Percentiles rank a stretch among this genome's conserved stretches.
Conservation (phyloP, 352 stramenopile genomes). For the Elongisporangium senticosum region DNA sequence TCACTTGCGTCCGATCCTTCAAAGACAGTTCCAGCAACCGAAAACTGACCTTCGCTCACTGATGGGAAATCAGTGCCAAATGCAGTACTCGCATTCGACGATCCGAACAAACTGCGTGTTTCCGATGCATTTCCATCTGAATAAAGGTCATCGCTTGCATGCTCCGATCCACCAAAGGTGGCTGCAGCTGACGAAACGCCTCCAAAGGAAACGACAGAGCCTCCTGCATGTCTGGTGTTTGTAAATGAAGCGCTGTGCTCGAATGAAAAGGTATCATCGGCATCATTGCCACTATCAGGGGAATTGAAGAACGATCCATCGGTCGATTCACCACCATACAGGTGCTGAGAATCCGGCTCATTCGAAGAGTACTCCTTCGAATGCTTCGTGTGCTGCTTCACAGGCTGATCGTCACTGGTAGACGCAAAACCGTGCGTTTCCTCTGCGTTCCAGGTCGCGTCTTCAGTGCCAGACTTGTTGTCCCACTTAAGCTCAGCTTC, state of each 20-base stretch:
- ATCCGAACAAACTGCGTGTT: slow-evolving; percentile 63
- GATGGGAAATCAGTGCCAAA: slow-evolving; percentile 73
- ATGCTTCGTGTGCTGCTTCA: not conserved
- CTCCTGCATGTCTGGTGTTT: not conserved
- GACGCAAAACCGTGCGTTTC: not conserved
- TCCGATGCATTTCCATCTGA: slow-evolving; percentile 66
- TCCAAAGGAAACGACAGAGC: slow-evolving; percentile 58
- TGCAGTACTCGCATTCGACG: slow-evolving; percentile 68
- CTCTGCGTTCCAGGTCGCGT: not conserved
- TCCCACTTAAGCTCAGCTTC: not conserved
- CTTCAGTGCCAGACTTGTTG: not conserved
- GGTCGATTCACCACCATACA: not conserved
- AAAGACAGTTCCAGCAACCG: slow-evolving; percentile 51
- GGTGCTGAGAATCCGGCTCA: not conserved
- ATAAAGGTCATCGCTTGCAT: slow-evolving; percentile 54
- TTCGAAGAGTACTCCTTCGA: not conserved
- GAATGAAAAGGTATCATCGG: slow-evolving; percentile 6
- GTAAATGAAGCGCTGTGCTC: slow-evolving; percentile 1
- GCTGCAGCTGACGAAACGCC: slow-evolving; percentile 66
- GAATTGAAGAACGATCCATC: slow-evolving; percentile 1
- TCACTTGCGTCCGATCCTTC: slow-evolving; percentile 53
- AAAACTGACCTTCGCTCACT: slow-evolving; percentile 68
- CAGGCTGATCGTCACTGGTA: not conserved
- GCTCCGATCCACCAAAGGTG: slow-evolving; percentile 71
- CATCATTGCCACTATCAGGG: not conserved